Conservation (phyloP, 164 flowering plant species). For the Magnolia officinalis region DNA sequence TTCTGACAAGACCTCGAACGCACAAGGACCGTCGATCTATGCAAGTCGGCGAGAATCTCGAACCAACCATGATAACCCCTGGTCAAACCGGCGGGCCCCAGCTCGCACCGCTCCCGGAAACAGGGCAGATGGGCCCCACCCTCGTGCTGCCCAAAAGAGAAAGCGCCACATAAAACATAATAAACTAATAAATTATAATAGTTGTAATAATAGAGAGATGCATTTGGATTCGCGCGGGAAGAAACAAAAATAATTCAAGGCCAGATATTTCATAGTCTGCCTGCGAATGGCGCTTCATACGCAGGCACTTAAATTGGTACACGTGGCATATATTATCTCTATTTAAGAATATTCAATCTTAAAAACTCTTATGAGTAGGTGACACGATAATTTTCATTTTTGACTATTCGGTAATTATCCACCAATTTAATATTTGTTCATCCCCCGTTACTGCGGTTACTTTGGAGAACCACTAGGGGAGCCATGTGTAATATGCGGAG, state of each 20-base stretch:
- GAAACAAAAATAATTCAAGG: background rate
- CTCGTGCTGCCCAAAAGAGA: background rate
- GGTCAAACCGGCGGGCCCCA: conserved; percentile 1
- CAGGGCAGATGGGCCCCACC: conserved; percentile 1
- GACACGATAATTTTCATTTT: too few species aligned
- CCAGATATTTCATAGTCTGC: too few species aligned
- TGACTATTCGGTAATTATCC: too few species aligned
- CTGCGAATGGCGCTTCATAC: too few species aligned
- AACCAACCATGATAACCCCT: background rate
- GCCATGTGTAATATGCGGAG: too few species aligned
- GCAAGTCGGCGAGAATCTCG: background rate
- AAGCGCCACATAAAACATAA: background rate
- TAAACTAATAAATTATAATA: background rate
- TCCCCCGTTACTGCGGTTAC: too few species aligned
- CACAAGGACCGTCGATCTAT: background rate
- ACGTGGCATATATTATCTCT: too few species aligned
- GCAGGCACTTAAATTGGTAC: too few species aligned
- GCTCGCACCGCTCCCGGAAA: background rate
- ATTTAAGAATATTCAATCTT: too few species aligned
- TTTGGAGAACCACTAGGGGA: too few species aligned
- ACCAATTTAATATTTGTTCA: too few species aligned
- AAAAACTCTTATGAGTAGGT: too few species aligned
- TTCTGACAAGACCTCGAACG: background rate
- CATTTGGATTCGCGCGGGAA: background rate
- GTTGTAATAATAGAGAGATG: background rate